These are phyloP conservation scores for Globisporangium ultimum DNA, from an alignment of 352 stramenopile species.

Conservation along the genomic window DNA sequence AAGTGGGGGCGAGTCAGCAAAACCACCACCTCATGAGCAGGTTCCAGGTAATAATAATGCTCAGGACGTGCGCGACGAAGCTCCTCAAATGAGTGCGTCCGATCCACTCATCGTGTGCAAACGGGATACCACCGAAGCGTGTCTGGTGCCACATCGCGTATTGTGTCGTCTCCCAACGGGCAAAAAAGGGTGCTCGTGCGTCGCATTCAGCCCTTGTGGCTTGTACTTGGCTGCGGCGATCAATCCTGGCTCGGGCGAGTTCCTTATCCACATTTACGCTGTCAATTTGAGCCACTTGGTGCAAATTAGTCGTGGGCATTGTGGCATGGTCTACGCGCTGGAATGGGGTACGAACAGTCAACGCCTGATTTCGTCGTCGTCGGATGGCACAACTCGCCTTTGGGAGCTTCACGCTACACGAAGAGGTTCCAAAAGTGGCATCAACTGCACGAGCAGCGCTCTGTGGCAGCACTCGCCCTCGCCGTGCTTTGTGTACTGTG, in stretches of 20 bases:
- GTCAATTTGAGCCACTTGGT: slow-evolving; percentile 36
- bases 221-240: slow-evolving; percentile 47
- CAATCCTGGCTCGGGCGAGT: slow-evolving; percentile 28
- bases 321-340: slow-evolving; percentile 56
- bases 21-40: too few species aligned
- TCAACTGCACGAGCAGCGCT: slow-evolving; percentile 2
- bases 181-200: slow-evolving; percentile 48
- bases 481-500: slow-evolving; percentile 65
- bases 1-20: too few species aligned
- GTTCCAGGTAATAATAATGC: too few species aligned
- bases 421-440: not conserved
- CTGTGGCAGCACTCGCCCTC: slow-evolving; percentile 56
- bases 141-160: slow-evolving; percentile 53
- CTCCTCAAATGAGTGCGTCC: slow-evolving; percentile 4
- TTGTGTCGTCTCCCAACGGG: slow-evolving; percentile 50
- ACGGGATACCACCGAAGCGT: slow-evolving; percentile 32
- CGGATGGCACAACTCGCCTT: slow-evolving; percentile 45
- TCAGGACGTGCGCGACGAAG: too few species aligned
- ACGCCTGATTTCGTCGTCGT: slow-evolving; percentile 52
- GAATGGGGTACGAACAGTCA: slow-evolving; percentile 34
- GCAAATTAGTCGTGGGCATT: slow-evolving; percentile 37
- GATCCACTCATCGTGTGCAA: slow-evolving; percentile 30
- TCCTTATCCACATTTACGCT: slow-evolving; percentile 43
- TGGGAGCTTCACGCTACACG: slow-evolving; percentile 25
- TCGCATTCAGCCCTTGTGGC: slow-evolving; percentile 63